These are phyloP conservation scores for Apophysomyces elegans DNA, from an alignment of 371 early-diverging fungal species.

Conservation along the genomic window DNA sequence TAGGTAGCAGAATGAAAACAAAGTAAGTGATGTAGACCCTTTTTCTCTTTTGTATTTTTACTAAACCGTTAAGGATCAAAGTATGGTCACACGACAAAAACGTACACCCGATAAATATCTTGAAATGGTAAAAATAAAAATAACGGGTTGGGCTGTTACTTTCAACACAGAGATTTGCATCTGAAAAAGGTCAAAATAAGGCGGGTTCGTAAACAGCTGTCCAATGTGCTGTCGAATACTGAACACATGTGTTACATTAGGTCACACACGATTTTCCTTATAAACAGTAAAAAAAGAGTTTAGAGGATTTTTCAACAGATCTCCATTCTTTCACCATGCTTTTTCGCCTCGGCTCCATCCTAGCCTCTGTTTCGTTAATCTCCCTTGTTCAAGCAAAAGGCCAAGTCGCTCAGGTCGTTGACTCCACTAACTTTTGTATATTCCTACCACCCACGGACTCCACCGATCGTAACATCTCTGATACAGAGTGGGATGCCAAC, in stretches of 20 bases:
- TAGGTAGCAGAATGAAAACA: not conserved
- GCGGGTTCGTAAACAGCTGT: too few relatives aligned
- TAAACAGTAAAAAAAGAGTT: not conserved
- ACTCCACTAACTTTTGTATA: constrained; percentile 50
- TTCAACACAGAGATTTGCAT: not conserved
- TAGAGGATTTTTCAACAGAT: not conserved
- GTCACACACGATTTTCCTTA: constrained; percentile 5
- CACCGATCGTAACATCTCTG: constrained; percentile 37
- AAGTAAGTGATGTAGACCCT: not conserved
- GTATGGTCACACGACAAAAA: not conserved
- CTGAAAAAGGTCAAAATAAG: constrained; percentile 4
- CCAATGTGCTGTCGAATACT: not conserved
- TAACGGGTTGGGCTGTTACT: not conserved
- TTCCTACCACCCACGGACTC: constrained; percentile 57
- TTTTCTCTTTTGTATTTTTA: too few relatives aligned
- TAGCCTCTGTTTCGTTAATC: constrained; percentile 14
- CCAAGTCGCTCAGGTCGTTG: constrained; percentile 46
- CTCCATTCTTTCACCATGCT: constrained; percentile 16
- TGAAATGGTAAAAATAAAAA: constrained; percentile 5
- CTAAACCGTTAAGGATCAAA: not conserved
- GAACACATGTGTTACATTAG: not conserved
- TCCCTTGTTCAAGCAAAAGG: constrained; percentile 20
- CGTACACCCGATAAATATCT: constrained; percentile 2
- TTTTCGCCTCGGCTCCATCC: constrained; percentile 15
- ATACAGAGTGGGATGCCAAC: constrained; percentile 56